These are phyloP conservation scores for Lactifluus echinatus DNA, from an alignment of 768 basidiomycete species.

Conservation along the genomic window DNA sequence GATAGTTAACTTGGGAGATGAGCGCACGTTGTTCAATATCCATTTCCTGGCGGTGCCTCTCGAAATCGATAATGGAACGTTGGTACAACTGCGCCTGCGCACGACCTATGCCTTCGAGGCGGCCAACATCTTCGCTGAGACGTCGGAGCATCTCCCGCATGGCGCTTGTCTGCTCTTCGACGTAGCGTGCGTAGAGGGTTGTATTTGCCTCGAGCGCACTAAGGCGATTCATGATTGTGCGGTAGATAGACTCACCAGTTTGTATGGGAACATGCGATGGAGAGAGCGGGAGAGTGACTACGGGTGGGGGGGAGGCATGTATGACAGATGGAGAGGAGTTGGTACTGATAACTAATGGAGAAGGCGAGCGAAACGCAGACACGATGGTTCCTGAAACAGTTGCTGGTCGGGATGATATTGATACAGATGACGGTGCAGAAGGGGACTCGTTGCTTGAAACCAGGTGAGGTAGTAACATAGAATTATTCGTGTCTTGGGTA, in stretches of 20 bases:
- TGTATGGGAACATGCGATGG: conserved; percentile 21
- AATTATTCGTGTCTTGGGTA: background rate
- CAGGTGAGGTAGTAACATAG: background rate
- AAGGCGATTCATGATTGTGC: conserved; percentile 91
- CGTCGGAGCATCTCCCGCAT: conserved; percentile 67
- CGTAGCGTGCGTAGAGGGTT: conserved; percentile 73
- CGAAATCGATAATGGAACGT: conserved; percentile 57
- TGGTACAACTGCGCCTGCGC: conserved; percentile 62
- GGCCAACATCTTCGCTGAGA: conserved; percentile 69
- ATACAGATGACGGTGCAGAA: conserved; percentile 12
- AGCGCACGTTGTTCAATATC: conserved; percentile 67
- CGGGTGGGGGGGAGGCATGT: conserved; percentile 1
- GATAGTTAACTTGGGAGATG: conserved; percentile 57
- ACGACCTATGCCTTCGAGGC: conserved; percentile 64
- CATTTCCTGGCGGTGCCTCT: conserved; percentile 53
- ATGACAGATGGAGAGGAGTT: conserved; percentile 15
- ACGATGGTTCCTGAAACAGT: background rate
- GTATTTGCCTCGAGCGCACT: conserved; percentile 80
- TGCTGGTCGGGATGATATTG: background rate
- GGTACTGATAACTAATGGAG: background rate
- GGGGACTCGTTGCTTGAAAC: background rate
- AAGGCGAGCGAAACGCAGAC: background rate
- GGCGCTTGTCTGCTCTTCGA: conserved; percentile 78
- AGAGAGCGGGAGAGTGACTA: conserved; percentile 7
- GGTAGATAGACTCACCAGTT: conserved; percentile 80